Base-by-base conservation (phyloP, 2,329 filamentous ascomycete genomes). In the Torrubiella hemipterigena region DNA sequence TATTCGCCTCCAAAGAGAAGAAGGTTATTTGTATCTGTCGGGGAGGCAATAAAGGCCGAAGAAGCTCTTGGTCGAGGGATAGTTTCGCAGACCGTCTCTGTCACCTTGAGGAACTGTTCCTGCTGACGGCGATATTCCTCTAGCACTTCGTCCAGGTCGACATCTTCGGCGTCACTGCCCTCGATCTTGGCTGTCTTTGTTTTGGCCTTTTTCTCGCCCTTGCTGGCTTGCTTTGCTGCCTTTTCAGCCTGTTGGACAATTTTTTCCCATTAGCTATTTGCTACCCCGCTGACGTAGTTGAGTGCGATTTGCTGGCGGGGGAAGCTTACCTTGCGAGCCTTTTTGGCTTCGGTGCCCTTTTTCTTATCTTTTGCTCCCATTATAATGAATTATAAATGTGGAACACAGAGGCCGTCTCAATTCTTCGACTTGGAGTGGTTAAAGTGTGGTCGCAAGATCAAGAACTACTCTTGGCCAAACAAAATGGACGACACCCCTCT, bases 1-100 rank as follows among this genome's bases (percentile, higher is more conserved):
- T 87, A 93, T 62, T 98, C 91, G 42, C 91, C 91, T 12, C 89
- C 91, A 54, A 93, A 98, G 5, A 96, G 61, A 42, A 96, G 77
- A 34, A 98, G 60, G 52, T 93, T 86, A 55, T 91, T 93, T 46
- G 71, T 73, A 57, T 93, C 89, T 19, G 79, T 73, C 2, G 91
- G 91, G 23, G 81, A 89, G 14, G 84, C 85, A 42, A 95, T 69
- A 36, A 98, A 61, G 0, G 83, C 85, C 7, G 84, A 73, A 6
- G 86, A 89, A 15, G 81, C 75, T 31, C 91, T 75, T 15, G 86
- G 73, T 32, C 75, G 73, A 2, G 91, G 91, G 13, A 87, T 81
- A 3, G 63, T 71, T 16, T 75, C 71, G 26, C 69, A 72, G 16
- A 78, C 63, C 3, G 73, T 69, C 61, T 98, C 91, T 5, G 89